A percentile compares a stretch with the other conserved stretches of the same genome.
Conservation (phyloP, 495 filamentous ascomycete species). For the Aspergillus conjunctus region DNA sequence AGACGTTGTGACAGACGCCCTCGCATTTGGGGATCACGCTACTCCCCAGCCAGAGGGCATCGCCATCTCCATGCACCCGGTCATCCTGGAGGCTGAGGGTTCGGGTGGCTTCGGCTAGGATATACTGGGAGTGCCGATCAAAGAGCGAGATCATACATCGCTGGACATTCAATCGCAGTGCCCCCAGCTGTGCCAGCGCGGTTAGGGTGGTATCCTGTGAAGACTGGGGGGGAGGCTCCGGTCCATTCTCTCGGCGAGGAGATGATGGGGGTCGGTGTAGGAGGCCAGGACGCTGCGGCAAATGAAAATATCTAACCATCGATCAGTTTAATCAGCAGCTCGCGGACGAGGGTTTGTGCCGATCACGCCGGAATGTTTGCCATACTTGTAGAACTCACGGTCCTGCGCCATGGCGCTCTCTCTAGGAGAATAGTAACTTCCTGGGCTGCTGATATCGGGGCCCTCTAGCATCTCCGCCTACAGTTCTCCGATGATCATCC, state of each 20-base stretch:
- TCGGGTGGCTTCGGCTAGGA: constrained; percentile 64
- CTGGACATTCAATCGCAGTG: constrained; percentile 51
- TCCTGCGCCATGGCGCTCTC: constrained; percentile 21
- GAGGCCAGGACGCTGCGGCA: constrained; percentile 22
- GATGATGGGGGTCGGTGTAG: constrained; percentile 12
- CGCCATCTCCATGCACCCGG: constrained; percentile 31
- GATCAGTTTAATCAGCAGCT: too few relatives aligned
- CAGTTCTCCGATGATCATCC: too few relatives aligned
- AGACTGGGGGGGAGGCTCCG: constrained; percentile 17
- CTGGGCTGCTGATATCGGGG: too few relatives aligned
- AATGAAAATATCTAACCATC: constrained; percentile 24
- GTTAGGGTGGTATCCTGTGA: constrained; percentile 58
- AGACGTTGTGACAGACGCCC: constrained; percentile 49
- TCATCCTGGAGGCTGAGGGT: constrained; percentile 48
- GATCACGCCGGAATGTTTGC: too few relatives aligned
- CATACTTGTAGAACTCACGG: constrained; percentile 33
- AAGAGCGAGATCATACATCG: constrained; percentile 61
- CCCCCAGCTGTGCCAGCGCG: constrained; percentile 62
- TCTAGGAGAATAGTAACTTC: too few relatives aligned
- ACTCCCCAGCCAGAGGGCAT: constrained; percentile 45
- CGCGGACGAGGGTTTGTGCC: too few relatives aligned
- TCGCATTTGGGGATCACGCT: constrained; percentile 43
- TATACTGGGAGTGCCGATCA: constrained; percentile 54
- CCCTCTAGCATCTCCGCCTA: too few relatives aligned
- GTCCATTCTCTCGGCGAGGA: constrained; percentile 13